A percentile compares a stretch with the other conserved stretches of the same genome.
Evolutionary conservation across 2,329 filamentous ascomycete species (phyloP).

Genomic region (Pseudocercospora fuligena): DNA sequence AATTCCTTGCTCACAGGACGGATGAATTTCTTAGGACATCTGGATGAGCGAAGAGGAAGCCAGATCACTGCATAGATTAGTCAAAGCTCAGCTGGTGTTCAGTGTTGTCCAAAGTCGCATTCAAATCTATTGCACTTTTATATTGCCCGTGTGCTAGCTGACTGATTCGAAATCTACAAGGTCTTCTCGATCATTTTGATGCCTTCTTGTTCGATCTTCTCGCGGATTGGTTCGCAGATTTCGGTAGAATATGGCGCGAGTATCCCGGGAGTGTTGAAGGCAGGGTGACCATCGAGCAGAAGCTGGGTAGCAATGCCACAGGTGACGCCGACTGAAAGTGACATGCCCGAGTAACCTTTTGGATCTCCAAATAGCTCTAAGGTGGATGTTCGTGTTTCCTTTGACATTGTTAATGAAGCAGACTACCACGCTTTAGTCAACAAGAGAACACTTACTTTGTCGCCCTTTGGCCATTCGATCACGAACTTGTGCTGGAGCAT

Average conservation of each 20-base stretch:
- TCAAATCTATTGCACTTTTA: background rate
- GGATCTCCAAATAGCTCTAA: background rate
- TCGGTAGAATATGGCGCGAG: background rate
- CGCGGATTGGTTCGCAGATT: background rate
- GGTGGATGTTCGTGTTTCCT: background rate
- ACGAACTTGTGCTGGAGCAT: conserved; percentile 2
- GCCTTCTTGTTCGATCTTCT: background rate
- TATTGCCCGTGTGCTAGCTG: no score
- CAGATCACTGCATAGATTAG: background rate
- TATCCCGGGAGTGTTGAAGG: background rate
- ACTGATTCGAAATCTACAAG: no score
- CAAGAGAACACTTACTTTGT: background rate
- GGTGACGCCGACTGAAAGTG: background rate
- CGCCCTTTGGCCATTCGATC: background rate
- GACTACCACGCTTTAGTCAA: background rate
- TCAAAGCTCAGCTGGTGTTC: no score
- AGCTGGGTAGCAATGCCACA: background rate
- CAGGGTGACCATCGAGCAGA: background rate
- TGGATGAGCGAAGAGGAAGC: background rate
- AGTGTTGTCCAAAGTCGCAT: background rate
- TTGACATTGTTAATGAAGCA: background rate
- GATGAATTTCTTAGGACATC: background rate
- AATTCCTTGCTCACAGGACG: background rate
- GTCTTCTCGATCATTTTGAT: conserved; percentile 5
- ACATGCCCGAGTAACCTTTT: background rate